Base-by-base conservation (phyloP, 2,329 filamentous ascomycete species). In the Blastomyces emzantsi region DNA sequence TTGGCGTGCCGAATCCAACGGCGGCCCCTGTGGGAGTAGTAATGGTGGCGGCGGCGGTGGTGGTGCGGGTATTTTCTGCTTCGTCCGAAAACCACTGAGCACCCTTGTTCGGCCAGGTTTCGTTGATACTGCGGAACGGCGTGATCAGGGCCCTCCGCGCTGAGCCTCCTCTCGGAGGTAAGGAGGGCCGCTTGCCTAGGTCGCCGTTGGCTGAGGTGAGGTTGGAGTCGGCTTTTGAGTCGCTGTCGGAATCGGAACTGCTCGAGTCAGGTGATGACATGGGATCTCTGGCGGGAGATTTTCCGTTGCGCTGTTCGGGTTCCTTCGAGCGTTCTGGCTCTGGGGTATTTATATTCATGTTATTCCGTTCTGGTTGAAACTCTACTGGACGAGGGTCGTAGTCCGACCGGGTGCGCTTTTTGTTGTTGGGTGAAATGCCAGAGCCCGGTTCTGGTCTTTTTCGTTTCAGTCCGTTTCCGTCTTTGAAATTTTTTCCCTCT, bases 201-300 rank as follows among this genome's bases (percentile, higher is more conserved):
- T 6, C n/a, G 19, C 2, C 11, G 41, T 58, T 58, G 6, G 36
- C 19, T 4, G 11, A 7, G 9, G 39, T 41, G 19, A 25, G 55
- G 28, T 36, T 58, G 19, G 54, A 36, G 17, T 47, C 66, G 8
- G 65, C 65, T 11, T 68, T 62, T 5, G 68, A 67, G 17, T 71
- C 68, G 7, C 60, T 64, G 22, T 65, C 67, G 11, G 68, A 66
- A 15, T 67, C 66, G 15, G 63, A 62, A 7, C 52, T 45, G 45
- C 36, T 41, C 3, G 43, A 41, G 3, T 41, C 49, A 1, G 60
- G 43, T 28, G 49, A 43, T 49, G 43, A 13, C 25, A 43, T 19
- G 41, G 1, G 11, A 43, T 47, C 55, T 25, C 33, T 43, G 33
- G 25, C 6, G 15, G 33, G 43, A 22, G 19, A 17, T 33, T 36